Base-by-base conservation (phyloP, 345 rosid genomes). In the Salix koriyanagi region DNA sequence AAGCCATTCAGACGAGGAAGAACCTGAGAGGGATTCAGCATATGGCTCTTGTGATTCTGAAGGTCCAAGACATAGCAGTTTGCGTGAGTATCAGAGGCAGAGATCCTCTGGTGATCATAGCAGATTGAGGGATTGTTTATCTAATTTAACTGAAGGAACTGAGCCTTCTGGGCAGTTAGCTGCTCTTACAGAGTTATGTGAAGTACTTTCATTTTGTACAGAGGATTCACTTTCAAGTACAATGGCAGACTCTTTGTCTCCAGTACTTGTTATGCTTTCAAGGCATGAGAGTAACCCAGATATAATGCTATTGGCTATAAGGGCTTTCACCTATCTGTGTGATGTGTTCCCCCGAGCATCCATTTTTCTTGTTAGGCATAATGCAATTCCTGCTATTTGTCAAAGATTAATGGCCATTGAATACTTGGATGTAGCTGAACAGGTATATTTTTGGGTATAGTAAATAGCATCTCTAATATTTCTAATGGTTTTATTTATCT, bases 381-480 rank as follows among this genome's bases (percentile, higher is more conserved):
- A 88, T 62, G 92, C 94, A 0, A 81, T 93, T 82, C 88, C 94
- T 84, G 92, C 92, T 68, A 94, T 96, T 76, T 95, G 99, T 80
- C 87, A 91, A 77, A 87, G 87, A 71, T 86, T 95, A 78, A 72
- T 86, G 86, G 88, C 87, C 67, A 88, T 93, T 75, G 97, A 91
- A 80, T 93, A 96, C 82, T 75, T 91, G 84, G 99, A 96, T 79
- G 96, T 96, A 41, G 99, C 99, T 75, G 99, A 96, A 81, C 97
- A 93, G 97, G 99, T 92, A 78, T 54, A 42, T 26, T 78, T 30
- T 37, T 61, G 72, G 58, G 23, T 60, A 18, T 23, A 28, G 28
- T 61, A 7, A 70, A 54, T 75, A 68, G 62, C 13, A 13, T 70
- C 32, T 56, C 16, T 13, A 50, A 39, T 25, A 4, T 23, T 36